phyloP scores from a whole-genome alignment of 352 stramenopile species.

The Nothophytophthora sp. region DNA sequence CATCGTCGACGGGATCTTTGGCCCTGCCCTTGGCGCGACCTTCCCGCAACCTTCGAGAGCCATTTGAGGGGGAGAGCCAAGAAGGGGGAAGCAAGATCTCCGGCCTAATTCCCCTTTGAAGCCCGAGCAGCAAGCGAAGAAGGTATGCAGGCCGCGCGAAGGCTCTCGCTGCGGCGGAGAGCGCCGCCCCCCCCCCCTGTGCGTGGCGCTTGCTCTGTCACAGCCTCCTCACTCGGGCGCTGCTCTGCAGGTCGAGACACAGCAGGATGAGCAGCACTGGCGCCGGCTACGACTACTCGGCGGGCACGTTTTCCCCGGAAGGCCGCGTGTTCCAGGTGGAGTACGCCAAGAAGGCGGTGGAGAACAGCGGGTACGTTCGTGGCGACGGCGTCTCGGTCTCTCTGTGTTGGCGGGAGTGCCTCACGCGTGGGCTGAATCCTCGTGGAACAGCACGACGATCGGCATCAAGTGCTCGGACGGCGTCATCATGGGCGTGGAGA shows the following conservation, averaged over 20 bases:
- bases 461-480: conserved; percentile 98
- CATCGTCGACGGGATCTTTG: conserved; percentile 14
- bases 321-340: conserved; percentile 99
- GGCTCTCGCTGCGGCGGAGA: no score
- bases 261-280: conserved; percentile 82
- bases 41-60: conserved; percentile 11
- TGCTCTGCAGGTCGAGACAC: conserved; percentile 2
- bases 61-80: conserved; percentile 10
- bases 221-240: conserved; percentile 4
- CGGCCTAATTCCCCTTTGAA: conserved; percentile 28
- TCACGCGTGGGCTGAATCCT: no score
- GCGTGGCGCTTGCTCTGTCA: background rate
- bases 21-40: conserved; percentile 3
- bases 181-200: background rate
- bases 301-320: conserved; percentile 97
- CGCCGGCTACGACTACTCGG: conserved; percentile 87
- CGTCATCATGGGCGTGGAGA: conserved; percentile 97
- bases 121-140: conserved; percentile 7
- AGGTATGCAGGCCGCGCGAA: no score
- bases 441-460: conserved; percentile 88
- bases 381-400: no score
- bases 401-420: no score
- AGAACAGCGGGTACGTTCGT: conserved; percentile 90
- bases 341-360: conserved; percentile 98
- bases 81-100: no score